Evolutionary conservation across 768 basidiomycete species (phyloP).

Genomic region (Chalciporus piperatus): DNA sequence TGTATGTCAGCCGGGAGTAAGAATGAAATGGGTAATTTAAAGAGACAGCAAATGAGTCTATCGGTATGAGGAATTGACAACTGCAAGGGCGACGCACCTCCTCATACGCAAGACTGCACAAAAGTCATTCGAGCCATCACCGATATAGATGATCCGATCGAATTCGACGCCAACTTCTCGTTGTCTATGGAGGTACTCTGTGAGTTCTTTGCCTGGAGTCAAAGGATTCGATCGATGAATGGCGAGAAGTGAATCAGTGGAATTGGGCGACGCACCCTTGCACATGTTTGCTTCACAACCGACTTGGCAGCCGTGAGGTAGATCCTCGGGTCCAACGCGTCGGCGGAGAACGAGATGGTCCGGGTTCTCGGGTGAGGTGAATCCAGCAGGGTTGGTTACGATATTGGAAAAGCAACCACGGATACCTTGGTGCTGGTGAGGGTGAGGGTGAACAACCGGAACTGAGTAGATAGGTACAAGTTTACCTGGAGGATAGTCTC

Average conservation of each 20-base stretch:
- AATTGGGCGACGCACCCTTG: conserved; percentile 59
- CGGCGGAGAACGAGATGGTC: conserved; percentile 75
- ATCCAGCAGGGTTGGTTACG: conserved; percentile 90
- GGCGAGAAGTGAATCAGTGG: too few relatives aligned
- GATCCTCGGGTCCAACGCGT: conserved; percentile 69
- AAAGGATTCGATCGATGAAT: not conserved
- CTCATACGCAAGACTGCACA: conserved; percentile 85
- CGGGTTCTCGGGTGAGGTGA: conserved; percentile 55
- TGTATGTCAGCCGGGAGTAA: too few relatives aligned
- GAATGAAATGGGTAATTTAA: not conserved
- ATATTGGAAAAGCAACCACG: conserved; percentile 74
- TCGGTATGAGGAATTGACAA: too few relatives aligned
- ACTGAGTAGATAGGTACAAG: not conserved
- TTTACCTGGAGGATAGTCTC: conserved; percentile 79
- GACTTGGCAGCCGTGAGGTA: conserved; percentile 79
- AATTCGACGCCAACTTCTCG: conserved; percentile 52
- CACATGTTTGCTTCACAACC: conserved; percentile 98
- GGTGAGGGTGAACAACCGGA: too few relatives aligned
- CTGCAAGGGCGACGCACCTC: conserved; percentile 40
- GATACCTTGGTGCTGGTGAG: conserved; percentile 69
- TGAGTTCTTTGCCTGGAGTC: conserved; percentile 82
- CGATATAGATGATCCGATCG: conserved; percentile 85
- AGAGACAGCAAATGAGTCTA: not conserved
- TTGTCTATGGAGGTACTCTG: conserved; percentile 59
- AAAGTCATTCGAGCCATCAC: conserved; percentile 94